Base-by-base conservation (phyloP, 768 basidiomycete genomes). In the Symmetrospora coprosmae region DNA sequence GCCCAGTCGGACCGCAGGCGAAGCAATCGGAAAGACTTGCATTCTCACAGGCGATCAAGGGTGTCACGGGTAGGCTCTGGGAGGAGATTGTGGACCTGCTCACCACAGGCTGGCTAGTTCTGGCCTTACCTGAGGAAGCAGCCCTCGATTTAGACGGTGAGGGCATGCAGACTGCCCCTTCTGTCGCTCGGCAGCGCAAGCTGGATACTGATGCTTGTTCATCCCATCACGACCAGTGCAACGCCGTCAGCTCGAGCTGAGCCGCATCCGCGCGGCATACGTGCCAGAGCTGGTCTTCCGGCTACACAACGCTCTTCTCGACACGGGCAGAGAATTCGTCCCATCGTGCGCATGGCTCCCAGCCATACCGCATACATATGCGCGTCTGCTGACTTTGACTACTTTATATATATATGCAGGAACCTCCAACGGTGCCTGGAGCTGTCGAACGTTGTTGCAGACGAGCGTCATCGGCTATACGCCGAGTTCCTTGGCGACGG, bases 251-350 rank as follows among this genome's bases (percentile, higher is more conserved):
- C 75, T 75, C 21, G 87, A 91, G 63, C 78, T 92, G 45, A 73
- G 79, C 13, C 80, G 84, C n/a, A 84, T 92, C 50, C 81, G 90
- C 39, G 83, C 89, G 67, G 81, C 91, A 30, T 91, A 84, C 72
- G 76, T 94, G 25, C 92, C 90, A 0, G 89, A 94, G 70, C 77
- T 96, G 21, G 80, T 96, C 66, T 77, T 96, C 64, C 81, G 87
- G 21, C 74, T 97, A 1, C 90, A 96, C 68, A 76, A 79, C 41
- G 74, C 84, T 49, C 74, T 97, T 11, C 78, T 80, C 61, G 73
- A 76, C 33, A 87, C 88, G 4, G 75, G 82, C 7, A 43, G 37
- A 7, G 71, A 75, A 9, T 73, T 80, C 21, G 76, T 88, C 39
- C 81, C 83, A 46, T 78, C 79, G 88, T 85, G 66, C 50, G 82